Percentiles rank a stretch among this genome's conserved stretches.
Conservation (phyloP, 78 protist genomes). For the Dictyostelium citrinum region DNA sequence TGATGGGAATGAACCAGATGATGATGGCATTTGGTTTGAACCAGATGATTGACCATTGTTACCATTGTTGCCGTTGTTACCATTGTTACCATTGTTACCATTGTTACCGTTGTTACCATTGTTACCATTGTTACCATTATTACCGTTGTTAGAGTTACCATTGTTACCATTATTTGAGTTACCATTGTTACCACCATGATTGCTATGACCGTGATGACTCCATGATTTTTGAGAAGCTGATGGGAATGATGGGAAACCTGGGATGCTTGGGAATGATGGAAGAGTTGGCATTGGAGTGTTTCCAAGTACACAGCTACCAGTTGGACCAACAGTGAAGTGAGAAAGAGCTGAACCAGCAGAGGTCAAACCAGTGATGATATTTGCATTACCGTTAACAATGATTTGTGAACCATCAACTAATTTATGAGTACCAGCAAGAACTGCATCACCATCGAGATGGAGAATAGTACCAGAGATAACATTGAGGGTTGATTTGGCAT, state of each 20-base stretch:
- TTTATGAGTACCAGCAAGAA: constrained; percentile 1
- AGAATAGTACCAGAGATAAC: background rate
- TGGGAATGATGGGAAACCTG: constrained; percentile 3
- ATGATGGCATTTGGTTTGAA: background rate
- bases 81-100: no score
- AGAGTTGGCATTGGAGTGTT: constrained; percentile 2
- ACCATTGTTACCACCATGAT: background rate
- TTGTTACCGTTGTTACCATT: no score
- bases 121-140: no score
- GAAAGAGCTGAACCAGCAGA: background rate
- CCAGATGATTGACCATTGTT: background rate
- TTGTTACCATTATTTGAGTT: no score
- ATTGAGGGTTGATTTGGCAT: constrained; percentile 16
- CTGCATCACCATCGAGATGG: constrained; percentile 20
- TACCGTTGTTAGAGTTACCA: no score
- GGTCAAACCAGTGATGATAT: background rate
- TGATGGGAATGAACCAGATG: background rate
- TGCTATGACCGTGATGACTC: background rate
- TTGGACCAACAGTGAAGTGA: background rate
- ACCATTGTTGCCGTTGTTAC: no score
- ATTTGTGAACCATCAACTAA: constrained; percentile 14
- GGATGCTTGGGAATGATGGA: background rate
- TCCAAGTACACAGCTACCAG: constrained; percentile 26
- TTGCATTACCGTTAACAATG: constrained; percentile 20
- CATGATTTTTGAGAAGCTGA: background rate